Base-by-base conservation (phyloP, 2,329 filamentous ascomycete genomes). In the Emergomyces orientalis region DNA sequence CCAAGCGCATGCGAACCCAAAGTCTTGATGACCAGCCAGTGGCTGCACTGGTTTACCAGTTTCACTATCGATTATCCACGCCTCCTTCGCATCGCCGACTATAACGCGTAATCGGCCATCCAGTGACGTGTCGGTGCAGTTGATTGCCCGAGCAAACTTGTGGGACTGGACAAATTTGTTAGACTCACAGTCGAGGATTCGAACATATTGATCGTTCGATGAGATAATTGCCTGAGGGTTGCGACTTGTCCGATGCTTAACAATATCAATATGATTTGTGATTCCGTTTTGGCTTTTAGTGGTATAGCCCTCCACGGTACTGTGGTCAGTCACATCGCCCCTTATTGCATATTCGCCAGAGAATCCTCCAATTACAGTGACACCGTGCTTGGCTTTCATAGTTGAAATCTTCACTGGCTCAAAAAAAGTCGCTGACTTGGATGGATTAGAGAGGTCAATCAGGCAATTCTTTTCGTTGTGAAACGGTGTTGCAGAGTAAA, bases 191-290 rank as follows among this genome's bases (percentile, higher is more conserved):
- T 86, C 83, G 37, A 86, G 76, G 34, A 82, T 72, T 9, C 83
- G 81, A 14, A 86, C 71, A 49, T 79, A 78, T 49, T 76, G 72
- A 70, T 86, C 84, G 67, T 86, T 86, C 2, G 82, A 84, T 66
- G 80, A 81, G 65, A 86, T 82, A 2, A 82, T 78, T 2, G 81
- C 82, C 52, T 78, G 77, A 1, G 80, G 80, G 1, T 74, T 72
- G 51, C 77, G 76, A n/a, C 73, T 79, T 3, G 75, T 74, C 45
- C 83, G 81, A 55, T 74, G 78, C 17, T 72, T 71, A 65, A 80
- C 79, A 17, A 81, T 77, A 68, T 85, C 81, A 63, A 85, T 77
- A 68, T 86, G 82, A 64, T 84, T 86, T 22, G 83, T 84, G 65
- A 85, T 84, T 43, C 79, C 80, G 49, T 81, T 80, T 65, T 76